These are phyloP conservation scores for Penicillium capsulatum DNA, from an alignment of 2,329 filamentous ascomycete species.

Conservation along the genomic window DNA sequence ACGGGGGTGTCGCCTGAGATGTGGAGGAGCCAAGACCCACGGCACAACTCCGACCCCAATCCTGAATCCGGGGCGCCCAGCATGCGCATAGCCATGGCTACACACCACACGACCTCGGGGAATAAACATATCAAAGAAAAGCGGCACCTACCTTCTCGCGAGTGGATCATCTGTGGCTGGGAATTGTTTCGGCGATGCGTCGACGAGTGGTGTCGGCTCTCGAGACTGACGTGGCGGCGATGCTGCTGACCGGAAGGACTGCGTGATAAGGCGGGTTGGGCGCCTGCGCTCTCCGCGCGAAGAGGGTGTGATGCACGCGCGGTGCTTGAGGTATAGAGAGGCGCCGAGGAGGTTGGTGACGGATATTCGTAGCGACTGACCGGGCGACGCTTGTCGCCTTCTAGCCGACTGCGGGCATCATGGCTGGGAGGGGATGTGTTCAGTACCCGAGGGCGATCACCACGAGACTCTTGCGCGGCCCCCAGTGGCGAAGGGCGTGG, in stretches of 20 bases:
- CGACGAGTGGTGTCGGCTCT: conserved; percentile 12
- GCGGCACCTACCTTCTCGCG: conserved; percentile 16
- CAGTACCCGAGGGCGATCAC: conserved; percentile 20
- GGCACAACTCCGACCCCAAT: conserved; percentile 22
- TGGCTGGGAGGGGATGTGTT: not conserved
- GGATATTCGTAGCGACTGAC: conserved; percentile 15
- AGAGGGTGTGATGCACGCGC: conserved; percentile 16
- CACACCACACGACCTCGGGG: too few species aligned
- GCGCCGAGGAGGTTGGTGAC: conserved; percentile 8
- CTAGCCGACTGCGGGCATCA: conserved; percentile 21
- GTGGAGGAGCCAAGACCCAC: conserved; percentile 12
- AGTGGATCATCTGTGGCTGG: conserved; percentile 14
- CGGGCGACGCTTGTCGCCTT: conserved; percentile 17
- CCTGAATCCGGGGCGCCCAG: conserved; percentile 19
- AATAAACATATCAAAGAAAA: not conserved
- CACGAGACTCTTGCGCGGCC: conserved; percentile 28
- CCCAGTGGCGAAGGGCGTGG: conserved; percentile 32
- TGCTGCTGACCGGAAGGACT: conserved; percentile 13
- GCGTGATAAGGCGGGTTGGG: conserved; percentile 16
- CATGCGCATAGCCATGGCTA: not conserved
- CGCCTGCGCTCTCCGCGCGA: conserved; percentile 16
- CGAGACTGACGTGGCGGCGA: conserved; percentile 20
- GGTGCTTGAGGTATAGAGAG: conserved; percentile 10
- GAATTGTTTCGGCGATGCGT: conserved; percentile 22
- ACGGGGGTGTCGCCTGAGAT: not conserved